These are phyloP conservation scores for Dalechampia spathulata DNA, from an alignment of 441 rosid species.

Conservation along the genomic window DNA sequence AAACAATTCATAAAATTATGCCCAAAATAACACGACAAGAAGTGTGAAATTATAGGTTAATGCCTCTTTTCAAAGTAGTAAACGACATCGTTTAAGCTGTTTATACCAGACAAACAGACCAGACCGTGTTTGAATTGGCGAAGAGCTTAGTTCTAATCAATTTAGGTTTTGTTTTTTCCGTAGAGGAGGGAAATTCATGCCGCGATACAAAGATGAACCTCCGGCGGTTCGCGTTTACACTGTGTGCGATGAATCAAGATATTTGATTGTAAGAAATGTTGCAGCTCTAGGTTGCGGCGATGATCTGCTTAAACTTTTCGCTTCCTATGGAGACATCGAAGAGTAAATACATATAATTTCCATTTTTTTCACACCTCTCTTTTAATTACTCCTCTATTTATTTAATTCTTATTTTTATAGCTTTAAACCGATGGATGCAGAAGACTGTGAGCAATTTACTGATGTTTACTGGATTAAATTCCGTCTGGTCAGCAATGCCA, in stretches of 20 bases:
- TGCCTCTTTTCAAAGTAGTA: no score
- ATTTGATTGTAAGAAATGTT: constrained; percentile 68
- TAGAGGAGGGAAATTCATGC: no score
- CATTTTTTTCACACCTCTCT: neutral
- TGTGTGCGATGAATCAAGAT: constrained; percentile 86
- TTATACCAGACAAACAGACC: no score
- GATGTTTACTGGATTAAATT: constrained; percentile 89
- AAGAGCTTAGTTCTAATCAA: no score
- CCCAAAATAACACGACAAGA: no score
- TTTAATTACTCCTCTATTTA: neutral
- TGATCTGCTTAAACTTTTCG: constrained; percentile 56
- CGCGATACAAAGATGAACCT: constrained; percentile 51
- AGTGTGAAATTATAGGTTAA: no score
- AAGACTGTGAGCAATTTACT: constrained; percentile 70
- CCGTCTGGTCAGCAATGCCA: constrained; percentile 50
- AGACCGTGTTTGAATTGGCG: no score
- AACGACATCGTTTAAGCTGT: no score
- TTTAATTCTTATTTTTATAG: constrained; percentile 24
- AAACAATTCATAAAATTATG: no score
- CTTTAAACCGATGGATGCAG: constrained; percentile 94
- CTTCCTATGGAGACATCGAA: constrained; percentile 69
- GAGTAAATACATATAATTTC: constrained; percentile 35
- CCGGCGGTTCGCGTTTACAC: constrained; percentile 77
- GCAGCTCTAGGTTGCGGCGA: constrained; percentile 87
- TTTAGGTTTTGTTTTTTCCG: no score